Conservation (phyloP, 192 early-diverging fungal species). For the Linnemannia schmuckeri region DNA sequence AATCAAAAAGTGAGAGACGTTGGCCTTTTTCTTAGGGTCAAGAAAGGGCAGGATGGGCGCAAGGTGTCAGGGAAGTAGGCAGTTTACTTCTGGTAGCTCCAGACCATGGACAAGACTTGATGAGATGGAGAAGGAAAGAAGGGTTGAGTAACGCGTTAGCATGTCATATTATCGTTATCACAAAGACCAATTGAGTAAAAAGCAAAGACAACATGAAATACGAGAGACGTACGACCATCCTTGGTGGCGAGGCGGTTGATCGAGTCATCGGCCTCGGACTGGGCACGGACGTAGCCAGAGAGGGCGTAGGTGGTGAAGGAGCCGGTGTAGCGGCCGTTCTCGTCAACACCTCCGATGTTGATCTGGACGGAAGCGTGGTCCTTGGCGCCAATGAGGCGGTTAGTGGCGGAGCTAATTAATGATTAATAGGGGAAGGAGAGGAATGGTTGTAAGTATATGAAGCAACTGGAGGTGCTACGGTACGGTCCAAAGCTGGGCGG, state of each 20-base stretch:
- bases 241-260: constrained; percentile 93
- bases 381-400: constrained; percentile 98
- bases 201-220: background rate
- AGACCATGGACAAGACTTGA: constrained; percentile 80
- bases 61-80: background rate
- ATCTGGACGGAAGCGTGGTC: constrained; percentile 99
- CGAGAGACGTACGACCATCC: constrained; percentile 71
- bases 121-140: background rate
- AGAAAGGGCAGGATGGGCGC: background rate
- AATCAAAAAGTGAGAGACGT: background rate
- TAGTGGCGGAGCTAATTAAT: constrained; percentile 89
- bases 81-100: constrained; percentile 79
- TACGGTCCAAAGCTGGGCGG: background rate
- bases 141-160: background rate
- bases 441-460: background rate
- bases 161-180: background rate
- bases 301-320: constrained; percentile 90
- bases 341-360: constrained; percentile 96
- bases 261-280: constrained; percentile 95
- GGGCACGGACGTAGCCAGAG: constrained; percentile 91
- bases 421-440: background rate
- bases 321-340: constrained; percentile 80
- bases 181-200: no score
- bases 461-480: background rate
- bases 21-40: background rate